phyloP scores from a whole-genome alignment of 805 yeast genomes.

The Lipomyces chichibuensis region DNA sequence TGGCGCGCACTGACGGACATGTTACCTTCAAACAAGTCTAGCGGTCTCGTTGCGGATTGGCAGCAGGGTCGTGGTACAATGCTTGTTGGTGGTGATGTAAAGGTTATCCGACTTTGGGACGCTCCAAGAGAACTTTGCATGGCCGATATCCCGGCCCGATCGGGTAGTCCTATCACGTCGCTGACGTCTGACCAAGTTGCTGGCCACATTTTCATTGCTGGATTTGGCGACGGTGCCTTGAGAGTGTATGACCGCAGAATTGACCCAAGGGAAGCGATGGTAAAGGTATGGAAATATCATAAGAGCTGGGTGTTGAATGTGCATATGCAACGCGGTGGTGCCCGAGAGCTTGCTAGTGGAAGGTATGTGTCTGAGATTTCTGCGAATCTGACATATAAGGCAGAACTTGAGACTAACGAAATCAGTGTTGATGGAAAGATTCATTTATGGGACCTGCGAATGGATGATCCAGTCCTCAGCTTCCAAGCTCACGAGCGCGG shows the following conservation, averaged over 20 bases:
- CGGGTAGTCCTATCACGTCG: constrained; percentile 84
- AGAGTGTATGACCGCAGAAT: constrained; percentile 89
- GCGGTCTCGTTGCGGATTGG: constrained; percentile 91
- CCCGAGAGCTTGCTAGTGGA: constrained; percentile 84
- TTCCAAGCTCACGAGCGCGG: constrained; percentile 59
- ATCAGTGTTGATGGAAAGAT: constrained; percentile 69
- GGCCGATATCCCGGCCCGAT: constrained; percentile 86
- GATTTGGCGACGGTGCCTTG: constrained; percentile 86
- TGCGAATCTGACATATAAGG: not conserved
- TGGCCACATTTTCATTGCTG: constrained; percentile 86
- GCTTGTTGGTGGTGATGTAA: constrained; percentile 91
- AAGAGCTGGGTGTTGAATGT: constrained; percentile 69
- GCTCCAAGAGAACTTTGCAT: constrained; percentile 90
- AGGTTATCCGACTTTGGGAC: constrained; percentile 91
- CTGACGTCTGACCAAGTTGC: constrained; percentile 94
- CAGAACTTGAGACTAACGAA: not conserved
- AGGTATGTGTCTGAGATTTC: constrained; percentile 42
- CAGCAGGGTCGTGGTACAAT: constrained; percentile 93
- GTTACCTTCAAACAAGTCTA: constrained; percentile 73
- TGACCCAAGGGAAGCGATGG: constrained; percentile 83
- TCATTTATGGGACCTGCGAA: constrained; percentile 87
- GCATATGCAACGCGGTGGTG: constrained; percentile 96
- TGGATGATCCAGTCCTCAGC: constrained; percentile 64
- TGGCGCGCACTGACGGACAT: constrained; percentile 94
- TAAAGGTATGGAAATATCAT: constrained; percentile 69